phyloP scores from a whole-genome alignment of 2,329 filamentous ascomycete genomes.

The Fusarium decemcellulare region DNA sequence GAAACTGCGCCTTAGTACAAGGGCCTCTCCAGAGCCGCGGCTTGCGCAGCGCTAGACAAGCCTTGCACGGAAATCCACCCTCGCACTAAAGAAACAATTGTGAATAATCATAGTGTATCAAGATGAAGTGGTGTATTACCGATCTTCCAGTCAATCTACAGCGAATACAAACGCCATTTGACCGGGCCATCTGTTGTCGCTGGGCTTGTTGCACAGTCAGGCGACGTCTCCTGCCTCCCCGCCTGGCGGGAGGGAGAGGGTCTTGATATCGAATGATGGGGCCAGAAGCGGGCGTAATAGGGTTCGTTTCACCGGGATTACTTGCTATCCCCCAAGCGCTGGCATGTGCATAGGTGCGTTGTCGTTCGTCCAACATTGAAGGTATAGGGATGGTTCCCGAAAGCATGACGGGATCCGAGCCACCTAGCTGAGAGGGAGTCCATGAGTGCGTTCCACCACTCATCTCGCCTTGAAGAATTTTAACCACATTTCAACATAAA shows the following conservation, averaged over 20 bases:
- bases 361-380: conserved; percentile 1
- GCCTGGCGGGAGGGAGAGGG: not conserved
- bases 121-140: conserved; percentile 6
- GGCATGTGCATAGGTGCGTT: not conserved
- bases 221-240: not conserved
- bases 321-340: not conserved
- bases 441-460: not conserved
- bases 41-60: not conserved
- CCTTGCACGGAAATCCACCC: not conserved
- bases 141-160: not conserved
- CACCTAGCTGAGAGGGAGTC: not conserved
- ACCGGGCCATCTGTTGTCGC: not conserved
- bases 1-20: not conserved
- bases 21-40: not conserved
- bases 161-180: conserved; percentile 6
- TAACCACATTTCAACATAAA: not conserved
- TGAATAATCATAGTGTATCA: not conserved
- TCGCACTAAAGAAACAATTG: not conserved
- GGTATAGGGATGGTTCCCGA: not conserved
- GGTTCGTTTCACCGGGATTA: not conserved
- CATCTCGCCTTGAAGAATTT: not conserved
- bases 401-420: not conserved
- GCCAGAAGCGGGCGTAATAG: not conserved
- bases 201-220: not conserved
- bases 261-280: not conserved